Evolutionary conservation across 306 rosid genomes (phyloP), one percentile per base, ranked within the genome.

Genomic region (Dicorynia guianensis): DNA sequence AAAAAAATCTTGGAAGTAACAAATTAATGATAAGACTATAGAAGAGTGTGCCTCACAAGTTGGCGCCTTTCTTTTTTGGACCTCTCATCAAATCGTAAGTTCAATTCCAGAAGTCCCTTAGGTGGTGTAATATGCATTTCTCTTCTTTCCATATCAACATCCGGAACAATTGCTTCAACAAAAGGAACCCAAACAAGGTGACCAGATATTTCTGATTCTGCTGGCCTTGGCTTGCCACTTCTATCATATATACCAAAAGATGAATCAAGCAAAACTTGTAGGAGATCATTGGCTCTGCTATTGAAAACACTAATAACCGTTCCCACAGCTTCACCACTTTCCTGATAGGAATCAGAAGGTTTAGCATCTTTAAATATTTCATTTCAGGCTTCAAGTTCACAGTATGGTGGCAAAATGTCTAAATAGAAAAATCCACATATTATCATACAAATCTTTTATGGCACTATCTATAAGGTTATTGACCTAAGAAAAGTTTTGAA

Each of bases 41-140:
- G 79, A 79, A 80, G 78, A 88, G 86, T 89, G 78, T 83, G 89
- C 79, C 98, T 95, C 87, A 95, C 98, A 86, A 90, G 86, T 80
- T 88, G 97, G 79, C 96, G 97, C 75, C 97, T 89, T 86, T 95
- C 98, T 86, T 90, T 95, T 86, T 95, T 95, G 76, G 97, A 90
- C 73, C 91, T 90, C 54, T 89, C 97, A 59, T 90, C 96, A 80
- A 72, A 82, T 62, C 87, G 89, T 66, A 92, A 81, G 76, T 95
- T 95, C 84, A 95, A 77, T 72, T 92, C 97, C 49, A 95, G 84
- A 54, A 95, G 99, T 77, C 99, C 99, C 86, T 92, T 92, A 71
- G 97, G 99, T 0, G 99, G 99, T 55, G 89, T 87, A 67, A 95
- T 89, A 63, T 82, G 90, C 86, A 95, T 90, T 78, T 90, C 96